Conservation (phyloP, 306 rosid species). For the Albizia julibrissin region DNA sequence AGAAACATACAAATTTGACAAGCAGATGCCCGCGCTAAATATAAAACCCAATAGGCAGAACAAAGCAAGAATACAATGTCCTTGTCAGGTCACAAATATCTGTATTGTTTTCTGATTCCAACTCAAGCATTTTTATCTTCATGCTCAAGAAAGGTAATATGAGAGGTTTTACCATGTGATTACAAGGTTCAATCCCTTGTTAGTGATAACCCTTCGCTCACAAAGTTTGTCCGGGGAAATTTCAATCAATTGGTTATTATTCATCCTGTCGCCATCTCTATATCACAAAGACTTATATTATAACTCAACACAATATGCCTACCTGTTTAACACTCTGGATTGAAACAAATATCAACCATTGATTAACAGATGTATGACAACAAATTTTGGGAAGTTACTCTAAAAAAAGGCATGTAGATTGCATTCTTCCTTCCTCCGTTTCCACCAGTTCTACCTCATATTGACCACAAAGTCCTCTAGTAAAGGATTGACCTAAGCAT, state of each 20-base stretch:
- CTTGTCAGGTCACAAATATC: background rate
- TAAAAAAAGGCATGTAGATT: background rate
- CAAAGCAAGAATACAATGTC: background rate
- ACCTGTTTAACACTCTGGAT: background rate
- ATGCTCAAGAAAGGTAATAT: constrained; percentile 11
- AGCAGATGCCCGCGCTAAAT: background rate
- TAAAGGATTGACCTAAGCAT: background rate
- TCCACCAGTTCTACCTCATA: constrained; percentile 5
- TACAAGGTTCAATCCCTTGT: constrained; percentile 3
- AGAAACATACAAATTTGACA: background rate
- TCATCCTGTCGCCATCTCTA: background rate
- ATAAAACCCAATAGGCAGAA: background rate
- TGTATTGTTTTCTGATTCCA: background rate
- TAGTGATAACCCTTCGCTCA: constrained; percentile 20
- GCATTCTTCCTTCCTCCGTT: background rate
- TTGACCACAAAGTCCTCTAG: background rate
- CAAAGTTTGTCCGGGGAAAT: background rate
- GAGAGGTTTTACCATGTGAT: constrained; percentile 6
- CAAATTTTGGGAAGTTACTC: background rate
- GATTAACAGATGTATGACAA: background rate
- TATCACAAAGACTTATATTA: background rate
- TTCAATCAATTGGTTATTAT: background rate
- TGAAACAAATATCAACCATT: background rate
- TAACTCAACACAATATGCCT: background rate
- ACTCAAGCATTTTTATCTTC: constrained; percentile 29